Evolutionary conservation across 75 land plant genomes (phyloP), one percentile per base, ranked within the genome.

Genomic region (Pseudotsuga menziesii): DNA sequence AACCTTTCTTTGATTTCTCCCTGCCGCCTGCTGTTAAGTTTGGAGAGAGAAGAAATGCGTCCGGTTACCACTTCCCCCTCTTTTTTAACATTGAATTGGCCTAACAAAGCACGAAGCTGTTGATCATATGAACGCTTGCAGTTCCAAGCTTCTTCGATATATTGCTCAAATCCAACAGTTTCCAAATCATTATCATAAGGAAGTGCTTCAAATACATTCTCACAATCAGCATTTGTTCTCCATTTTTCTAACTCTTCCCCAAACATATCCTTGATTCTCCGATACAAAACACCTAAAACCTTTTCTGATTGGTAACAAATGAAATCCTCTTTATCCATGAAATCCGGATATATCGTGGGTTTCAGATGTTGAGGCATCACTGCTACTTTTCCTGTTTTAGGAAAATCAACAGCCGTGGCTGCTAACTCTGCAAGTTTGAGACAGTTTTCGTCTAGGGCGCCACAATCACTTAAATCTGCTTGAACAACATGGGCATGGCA

Each of bases 401-500:
- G 97, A 75, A 84, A 91, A 77, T 96, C 99, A 22, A 96, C 97
- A 6, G 99, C 99, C 17, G 78, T 81, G 20, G 99, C 92, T 17
- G 94, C 97, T 55, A 92, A 83, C 78, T 94, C 80, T 19, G 99
- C 97, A 20, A 96, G 85, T 39, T 77, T 57, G 12, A 90, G 66
- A 64, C 99, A 96, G 2, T 87, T 83, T 77, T 84, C 87, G 77
- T 96, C 95, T 63, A 83, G 32, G 1, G 99, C 99, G 13, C 94
- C 94, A 25, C 73, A 29, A 3, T 84, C 86, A 78, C 94, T 96
- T 17, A 71, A 75, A 75, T 96, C 99, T 64, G 99, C 97, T 82
- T 90, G 98, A 57, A 90, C 99, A 14, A 96, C 93, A 82, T 96
- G 97, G 6, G 99, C 94, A 80, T 96, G 86, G 85, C 94, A 91